A percentile compares a stretch with the other conserved stretches of the same genome.
Evolutionary conservation across 176 grass and related monocot species (phyloP).

Genomic region (Rhynchospora pubera): DNA sequence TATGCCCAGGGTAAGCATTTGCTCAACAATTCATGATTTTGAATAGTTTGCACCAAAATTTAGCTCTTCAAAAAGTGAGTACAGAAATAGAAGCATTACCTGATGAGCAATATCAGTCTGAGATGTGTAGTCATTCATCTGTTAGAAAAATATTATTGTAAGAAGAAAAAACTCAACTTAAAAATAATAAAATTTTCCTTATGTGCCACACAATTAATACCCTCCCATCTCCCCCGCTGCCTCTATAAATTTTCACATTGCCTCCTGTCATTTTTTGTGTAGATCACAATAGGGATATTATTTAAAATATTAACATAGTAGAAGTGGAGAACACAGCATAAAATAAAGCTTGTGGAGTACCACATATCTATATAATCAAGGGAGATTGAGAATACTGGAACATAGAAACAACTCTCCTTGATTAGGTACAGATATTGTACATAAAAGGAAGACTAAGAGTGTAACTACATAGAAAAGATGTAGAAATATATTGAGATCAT

Average conservation of each 20-base stretch:
- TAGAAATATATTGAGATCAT: neutral
- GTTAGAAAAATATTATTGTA: conserved; percentile 10
- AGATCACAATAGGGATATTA: neutral
- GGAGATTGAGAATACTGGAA: neutral
- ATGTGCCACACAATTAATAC: neutral
- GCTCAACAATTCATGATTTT: neutral
- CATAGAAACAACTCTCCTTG: neutral
- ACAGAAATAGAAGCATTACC: conserved; percentile 35
- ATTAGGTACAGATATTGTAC: neutral
- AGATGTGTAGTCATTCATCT: conserved; percentile 82
- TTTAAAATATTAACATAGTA: neutral
- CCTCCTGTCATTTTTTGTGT: neutral
- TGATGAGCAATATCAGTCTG: conserved; percentile 81
- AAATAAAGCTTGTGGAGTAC: neutral
- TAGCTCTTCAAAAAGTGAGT: neutral
- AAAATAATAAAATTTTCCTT: neutral
- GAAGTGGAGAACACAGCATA: neutral
- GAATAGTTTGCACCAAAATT: neutral
- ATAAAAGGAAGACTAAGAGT: neutral
- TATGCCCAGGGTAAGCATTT: neutral
- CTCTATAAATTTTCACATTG: neutral
- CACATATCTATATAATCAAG: neutral
- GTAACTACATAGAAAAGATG: neutral
- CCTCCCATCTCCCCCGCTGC: neutral
- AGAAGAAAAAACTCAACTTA: neutral